These are phyloP conservation scores for Geranium incanum DNA, from an alignment of 441 rosid species.

Conservation along the genomic window DNA sequence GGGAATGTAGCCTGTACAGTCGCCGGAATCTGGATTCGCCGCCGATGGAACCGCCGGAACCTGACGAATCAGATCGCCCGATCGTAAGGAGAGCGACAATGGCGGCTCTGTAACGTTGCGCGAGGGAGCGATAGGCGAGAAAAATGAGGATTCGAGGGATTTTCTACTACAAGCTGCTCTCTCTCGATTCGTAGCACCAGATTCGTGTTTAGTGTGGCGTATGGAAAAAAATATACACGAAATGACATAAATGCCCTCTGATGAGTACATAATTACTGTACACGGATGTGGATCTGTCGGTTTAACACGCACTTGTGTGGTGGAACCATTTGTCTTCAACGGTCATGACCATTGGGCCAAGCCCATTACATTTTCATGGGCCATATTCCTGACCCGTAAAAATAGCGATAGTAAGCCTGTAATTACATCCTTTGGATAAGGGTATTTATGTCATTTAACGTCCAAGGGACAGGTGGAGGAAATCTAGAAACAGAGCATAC, in stretches of 20 bases:
- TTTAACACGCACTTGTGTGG: no score
- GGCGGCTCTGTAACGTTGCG: background rate
- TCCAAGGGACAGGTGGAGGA: background rate
- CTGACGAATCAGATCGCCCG: conserved; percentile 1
- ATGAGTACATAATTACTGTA: background rate
- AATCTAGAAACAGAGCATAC: background rate
- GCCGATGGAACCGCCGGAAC: background rate
- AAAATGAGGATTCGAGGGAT: background rate
- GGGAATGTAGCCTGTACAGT: background rate
- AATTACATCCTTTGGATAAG: no score
- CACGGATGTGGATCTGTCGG: background rate
- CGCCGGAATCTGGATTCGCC: background rate
- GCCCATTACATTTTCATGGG: background rate
- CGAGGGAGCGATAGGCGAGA: background rate
- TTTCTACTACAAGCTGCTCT: background rate
- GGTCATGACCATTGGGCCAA: background rate
- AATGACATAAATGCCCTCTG: background rate
- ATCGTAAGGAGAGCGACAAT: background rate
- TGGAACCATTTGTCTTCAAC: no score
- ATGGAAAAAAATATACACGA: background rate
- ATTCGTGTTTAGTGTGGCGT: background rate
- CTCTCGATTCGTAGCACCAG: background rate
- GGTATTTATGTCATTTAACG: no score
- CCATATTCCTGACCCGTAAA: background rate
- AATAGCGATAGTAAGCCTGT: no score